Evolutionary conservation across 805 yeast genomes (phyloP).

Genomic region (Candida montana): DNA sequence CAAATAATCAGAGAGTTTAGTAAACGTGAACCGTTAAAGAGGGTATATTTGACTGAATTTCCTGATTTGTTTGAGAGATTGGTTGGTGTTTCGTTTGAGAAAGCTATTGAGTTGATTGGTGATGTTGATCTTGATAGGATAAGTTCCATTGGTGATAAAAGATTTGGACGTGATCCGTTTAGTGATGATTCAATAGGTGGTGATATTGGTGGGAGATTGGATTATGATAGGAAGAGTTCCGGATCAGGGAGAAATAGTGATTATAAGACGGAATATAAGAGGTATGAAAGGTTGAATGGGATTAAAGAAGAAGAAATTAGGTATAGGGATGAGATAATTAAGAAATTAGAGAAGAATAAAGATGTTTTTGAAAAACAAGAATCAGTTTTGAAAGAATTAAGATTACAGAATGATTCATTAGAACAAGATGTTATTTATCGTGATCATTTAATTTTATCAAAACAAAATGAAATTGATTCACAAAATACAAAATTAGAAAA

Average conservation of each 20-base stretch:
- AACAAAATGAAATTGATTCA: constrained; percentile 9
- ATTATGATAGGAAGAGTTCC: too few relatives aligned
- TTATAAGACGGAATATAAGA: constrained; percentile 18
- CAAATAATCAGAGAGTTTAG: constrained; percentile 26
- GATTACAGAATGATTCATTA: constrained; percentile 5
- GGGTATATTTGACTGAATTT: constrained; percentile 30
- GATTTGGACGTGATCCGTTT: neutral
- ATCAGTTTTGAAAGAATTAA: constrained; percentile 7
- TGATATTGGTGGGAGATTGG: too few relatives aligned
- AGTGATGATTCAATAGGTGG: constrained; percentile 6
- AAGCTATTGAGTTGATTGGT: constrained; percentile 17
- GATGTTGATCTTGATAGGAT: constrained; percentile 5
- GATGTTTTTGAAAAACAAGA: constrained; percentile 6
- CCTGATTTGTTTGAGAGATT: constrained; percentile 26
- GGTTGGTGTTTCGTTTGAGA: constrained; percentile 28
- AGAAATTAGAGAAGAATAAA: constrained; percentile 15
- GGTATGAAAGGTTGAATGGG: constrained; percentile 17
- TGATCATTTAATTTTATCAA: constrained; percentile 18
- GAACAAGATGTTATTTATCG: constrained; percentile 23
- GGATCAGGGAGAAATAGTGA: too few relatives aligned
- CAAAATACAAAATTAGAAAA: constrained; percentile 7
- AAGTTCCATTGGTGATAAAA: neutral
- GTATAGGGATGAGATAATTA: constrained; percentile 22
- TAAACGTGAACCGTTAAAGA: constrained; percentile 25
- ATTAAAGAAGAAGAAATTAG: constrained; percentile 23